A percentile compares a stretch with the other conserved stretches of the same genome.
Conservation (phyloP, 306 rosid species). For the Hippophae rhamnoides region DNA sequence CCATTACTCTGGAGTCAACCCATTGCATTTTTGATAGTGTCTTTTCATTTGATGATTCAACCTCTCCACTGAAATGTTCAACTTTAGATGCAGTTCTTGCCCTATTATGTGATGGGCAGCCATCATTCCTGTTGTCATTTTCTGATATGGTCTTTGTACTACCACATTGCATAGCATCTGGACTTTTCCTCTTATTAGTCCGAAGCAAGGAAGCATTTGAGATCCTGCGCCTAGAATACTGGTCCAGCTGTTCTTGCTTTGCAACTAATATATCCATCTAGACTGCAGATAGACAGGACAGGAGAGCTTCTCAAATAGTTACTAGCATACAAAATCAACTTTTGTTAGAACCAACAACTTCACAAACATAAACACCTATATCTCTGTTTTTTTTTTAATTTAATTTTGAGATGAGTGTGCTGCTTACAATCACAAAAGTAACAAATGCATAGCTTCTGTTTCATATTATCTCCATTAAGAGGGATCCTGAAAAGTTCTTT, state of each 20-base stretch:
- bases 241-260: slow-evolving; percentile 14
- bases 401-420: too few species aligned
- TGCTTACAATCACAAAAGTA: too few species aligned
- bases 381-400: too few species aligned
- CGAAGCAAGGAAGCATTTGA: slow-evolving; percentile 15
- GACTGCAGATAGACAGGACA: slow-evolving; percentile 16
- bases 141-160: slow-evolving; percentile 12
- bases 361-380: too few species aligned
- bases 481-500: too few species aligned
- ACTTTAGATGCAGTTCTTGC: slow-evolving; percentile 15
- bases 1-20: slow-evolving; percentile 10
- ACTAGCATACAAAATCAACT: background rate
- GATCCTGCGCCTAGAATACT: slow-evolving; percentile 10
- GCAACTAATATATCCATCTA: slow-evolving; percentile 39
- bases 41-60: slow-evolving; percentile 1
- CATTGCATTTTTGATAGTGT: slow-evolving; percentile 18
- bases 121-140: slow-evolving; percentile 14
- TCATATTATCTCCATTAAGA: too few species aligned
- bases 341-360: background rate
- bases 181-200: slow-evolving; percentile 17
- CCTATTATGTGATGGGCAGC: slow-evolving; percentile 1
- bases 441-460: too few species aligned
- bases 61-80: slow-evolving; percentile 6
- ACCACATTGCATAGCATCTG: slow-evolving; percentile 6
- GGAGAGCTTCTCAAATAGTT: background rate